Conservation (phyloP, 371 early-diverging fungal genomes). For the Capillidium rhysosporum region DNA sequence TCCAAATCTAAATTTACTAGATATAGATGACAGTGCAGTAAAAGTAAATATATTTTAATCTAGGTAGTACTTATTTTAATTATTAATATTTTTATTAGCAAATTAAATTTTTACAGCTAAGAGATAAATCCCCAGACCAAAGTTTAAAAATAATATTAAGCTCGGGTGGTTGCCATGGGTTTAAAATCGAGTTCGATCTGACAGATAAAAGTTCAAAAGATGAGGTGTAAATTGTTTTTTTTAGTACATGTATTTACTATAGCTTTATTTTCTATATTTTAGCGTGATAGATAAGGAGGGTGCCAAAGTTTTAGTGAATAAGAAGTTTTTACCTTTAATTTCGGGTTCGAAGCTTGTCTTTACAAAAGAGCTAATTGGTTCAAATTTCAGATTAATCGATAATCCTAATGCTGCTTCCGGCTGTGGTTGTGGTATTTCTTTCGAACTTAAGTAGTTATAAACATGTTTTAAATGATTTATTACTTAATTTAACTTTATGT, state of each 20-base stretch:
- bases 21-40: neutral
- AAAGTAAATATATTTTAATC: neutral
- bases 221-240: constrained; percentile 9
- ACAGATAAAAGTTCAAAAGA: neutral
- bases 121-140: constrained; percentile 30
- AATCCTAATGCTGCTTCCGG: constrained; percentile 79
- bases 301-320: constrained; percentile 61
- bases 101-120: constrained; percentile 32
- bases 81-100: constrained; percentile 19
- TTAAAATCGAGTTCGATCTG: neutral
- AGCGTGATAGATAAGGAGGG: constrained; percentile 69
- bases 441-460: constrained; percentile 6
- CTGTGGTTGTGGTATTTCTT: constrained; percentile 70
- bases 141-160: neutral
- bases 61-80: neutral
- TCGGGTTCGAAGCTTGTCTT: constrained; percentile 73
- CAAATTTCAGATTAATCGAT: constrained; percentile 68
- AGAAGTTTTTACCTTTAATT: constrained; percentile 62
- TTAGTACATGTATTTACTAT: neutral
- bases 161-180: constrained; percentile 5
- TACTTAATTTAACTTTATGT: too few species aligned
- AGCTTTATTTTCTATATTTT: constrained; percentile 1
- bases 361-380: constrained; percentile 83
- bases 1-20: neutral
- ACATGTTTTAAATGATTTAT: too few species aligned